Conservation (phyloP, 768 basidiomycete genomes). For the Tricholoma flavovirens region DNA sequence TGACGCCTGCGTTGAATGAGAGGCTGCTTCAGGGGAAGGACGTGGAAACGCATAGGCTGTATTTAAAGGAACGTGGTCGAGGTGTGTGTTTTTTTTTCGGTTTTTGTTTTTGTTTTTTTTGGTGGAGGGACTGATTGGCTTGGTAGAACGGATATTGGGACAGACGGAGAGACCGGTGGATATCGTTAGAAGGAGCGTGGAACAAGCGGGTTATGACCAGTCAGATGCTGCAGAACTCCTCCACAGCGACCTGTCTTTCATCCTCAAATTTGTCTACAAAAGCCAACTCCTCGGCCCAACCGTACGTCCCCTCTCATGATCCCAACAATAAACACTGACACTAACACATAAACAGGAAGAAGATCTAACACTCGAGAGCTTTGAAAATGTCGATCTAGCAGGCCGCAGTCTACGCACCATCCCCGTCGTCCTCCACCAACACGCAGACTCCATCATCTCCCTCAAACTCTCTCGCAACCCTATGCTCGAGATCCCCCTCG, state of each 20-base stretch:
- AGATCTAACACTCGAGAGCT: constrained; percentile 62
- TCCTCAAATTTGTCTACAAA: constrained; percentile 89
- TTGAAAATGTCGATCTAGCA: constrained; percentile 77
- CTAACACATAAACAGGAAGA: constrained; percentile 48
- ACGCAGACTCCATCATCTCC: constrained; percentile 77
- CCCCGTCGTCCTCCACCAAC: constrained; percentile 78
- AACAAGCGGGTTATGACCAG: constrained; percentile 85
- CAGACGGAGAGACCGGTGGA: constrained; percentile 78
- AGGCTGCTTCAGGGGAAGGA: constrained; percentile 48
- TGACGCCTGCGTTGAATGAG: constrained; percentile 56
- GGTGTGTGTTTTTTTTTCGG: constrained; percentile 40
- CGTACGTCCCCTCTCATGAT: constrained; percentile 34
- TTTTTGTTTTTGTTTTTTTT: background rate
- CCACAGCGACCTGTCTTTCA: constrained; percentile 71
- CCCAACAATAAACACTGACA: background rate
- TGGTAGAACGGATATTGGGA: constrained; percentile 68
- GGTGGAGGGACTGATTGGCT: background rate
- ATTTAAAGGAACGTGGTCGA: constrained; percentile 70
- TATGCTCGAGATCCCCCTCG: constrained; percentile 92
- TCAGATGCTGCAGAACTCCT: constrained; percentile 76
- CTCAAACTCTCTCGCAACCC: constrained; percentile 92
- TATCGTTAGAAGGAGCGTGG: constrained; percentile 76
- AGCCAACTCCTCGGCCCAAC: constrained; percentile 60
- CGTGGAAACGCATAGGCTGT: constrained; percentile 59
- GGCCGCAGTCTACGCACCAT: constrained; percentile 79